Percentiles rank a stretch among this genome's conserved stretches.
phyloP scores from a whole-genome alignment of 2,329 filamentous ascomycete genomes.

The Colletotrichum lentis region DNA sequence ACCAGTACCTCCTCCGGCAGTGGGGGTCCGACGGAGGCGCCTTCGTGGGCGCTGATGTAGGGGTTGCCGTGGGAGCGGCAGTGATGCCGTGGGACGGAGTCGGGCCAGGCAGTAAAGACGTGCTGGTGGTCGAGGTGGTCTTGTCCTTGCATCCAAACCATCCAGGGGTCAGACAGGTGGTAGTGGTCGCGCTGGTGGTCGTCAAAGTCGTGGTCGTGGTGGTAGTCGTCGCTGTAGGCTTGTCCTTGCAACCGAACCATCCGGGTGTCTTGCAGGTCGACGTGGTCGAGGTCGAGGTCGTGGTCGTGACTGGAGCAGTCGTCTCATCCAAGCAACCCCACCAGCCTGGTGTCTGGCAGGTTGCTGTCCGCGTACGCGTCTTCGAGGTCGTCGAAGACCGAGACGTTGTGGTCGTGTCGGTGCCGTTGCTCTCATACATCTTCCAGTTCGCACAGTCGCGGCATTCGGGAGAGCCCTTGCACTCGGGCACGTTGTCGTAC shows the following conservation, averaged over 20 bases:
- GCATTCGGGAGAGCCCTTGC: constrained; percentile 79
- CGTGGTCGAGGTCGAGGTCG: constrained; percentile 58
- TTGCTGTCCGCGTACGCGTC: constrained; percentile 76
- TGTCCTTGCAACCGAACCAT: constrained; percentile 73
- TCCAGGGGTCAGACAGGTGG: constrained; percentile 61
- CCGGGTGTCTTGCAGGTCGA: constrained; percentile 69
- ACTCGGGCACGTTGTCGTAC: constrained; percentile 83
- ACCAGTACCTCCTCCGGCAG: constrained; percentile 52
- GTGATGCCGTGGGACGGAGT: constrained; percentile 44
- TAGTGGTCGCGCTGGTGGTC: constrained; percentile 42
- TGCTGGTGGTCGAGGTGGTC: constrained; percentile 43
- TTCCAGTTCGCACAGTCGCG: constrained; percentile 94
- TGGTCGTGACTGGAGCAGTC: constrained; percentile 52
- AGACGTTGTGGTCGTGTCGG: constrained; percentile 74
- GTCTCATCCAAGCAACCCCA: constrained; percentile 80
- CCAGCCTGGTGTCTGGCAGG: constrained; percentile 92
- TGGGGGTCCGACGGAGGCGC: constrained; percentile 42
- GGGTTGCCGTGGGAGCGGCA: constrained; percentile 44
- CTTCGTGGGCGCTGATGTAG: constrained; percentile 42
- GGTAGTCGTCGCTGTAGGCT: constrained; percentile 47
- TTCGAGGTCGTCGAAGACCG: constrained; percentile 63
- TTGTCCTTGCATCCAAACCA: constrained; percentile 62
- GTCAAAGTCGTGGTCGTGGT: constrained; percentile 41
- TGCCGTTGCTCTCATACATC: constrained; percentile 91
- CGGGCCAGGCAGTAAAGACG: constrained; percentile 18